A percentile compares a stretch with the other conserved stretches of the same genome.
phyloP scores from a whole-genome alignment of 176 grass and related monocot genomes.

The Aegilops longissima region DNA sequence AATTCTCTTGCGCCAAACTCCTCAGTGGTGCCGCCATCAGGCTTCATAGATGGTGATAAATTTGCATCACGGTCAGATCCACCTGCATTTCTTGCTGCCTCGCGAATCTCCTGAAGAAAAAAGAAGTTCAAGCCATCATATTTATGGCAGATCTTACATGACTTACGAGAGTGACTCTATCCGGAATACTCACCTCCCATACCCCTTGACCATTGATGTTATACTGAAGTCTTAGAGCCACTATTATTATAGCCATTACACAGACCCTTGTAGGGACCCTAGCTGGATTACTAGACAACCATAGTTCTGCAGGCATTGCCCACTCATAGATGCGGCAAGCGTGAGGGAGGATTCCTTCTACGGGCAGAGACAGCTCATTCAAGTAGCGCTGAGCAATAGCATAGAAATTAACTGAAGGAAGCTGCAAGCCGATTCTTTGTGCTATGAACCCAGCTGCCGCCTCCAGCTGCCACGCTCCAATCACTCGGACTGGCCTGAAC shows the following conservation, averaged over 20 bases:
- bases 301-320: conserved; percentile 67
- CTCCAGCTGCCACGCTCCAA: conserved; percentile 84
- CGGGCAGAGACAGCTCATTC: conserved; percentile 51
- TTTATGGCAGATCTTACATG: background rate
- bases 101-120: conserved; percentile 31
- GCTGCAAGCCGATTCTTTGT: conserved; percentile 44
- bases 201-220: conserved; percentile 71
- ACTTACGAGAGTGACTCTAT: background rate
- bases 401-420: conserved; percentile 85
- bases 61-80: conserved; percentile 1
- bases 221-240: conserved; percentile 62
- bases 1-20: conserved; percentile 54
- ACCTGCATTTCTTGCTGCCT: conserved; percentile 12
- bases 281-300: conserved; percentile 59
- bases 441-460: conserved; percentile 56
- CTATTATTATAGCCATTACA: conserved; percentile 76
- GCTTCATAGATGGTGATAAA: conserved; percentile 17
- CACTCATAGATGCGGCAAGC: conserved; percentile 70
- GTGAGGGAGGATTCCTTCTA: conserved; percentile 57
- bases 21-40: background rate
- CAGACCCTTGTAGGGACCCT: conserved; percentile 68
- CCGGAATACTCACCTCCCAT: conserved; percentile 66
- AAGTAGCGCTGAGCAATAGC: conserved; percentile 61
- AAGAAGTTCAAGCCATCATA: conserved; percentile 12
- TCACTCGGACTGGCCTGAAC: conserved; percentile 65